Conservation (phyloP, 805 yeast species). For the Ogataea neopini region DNA sequence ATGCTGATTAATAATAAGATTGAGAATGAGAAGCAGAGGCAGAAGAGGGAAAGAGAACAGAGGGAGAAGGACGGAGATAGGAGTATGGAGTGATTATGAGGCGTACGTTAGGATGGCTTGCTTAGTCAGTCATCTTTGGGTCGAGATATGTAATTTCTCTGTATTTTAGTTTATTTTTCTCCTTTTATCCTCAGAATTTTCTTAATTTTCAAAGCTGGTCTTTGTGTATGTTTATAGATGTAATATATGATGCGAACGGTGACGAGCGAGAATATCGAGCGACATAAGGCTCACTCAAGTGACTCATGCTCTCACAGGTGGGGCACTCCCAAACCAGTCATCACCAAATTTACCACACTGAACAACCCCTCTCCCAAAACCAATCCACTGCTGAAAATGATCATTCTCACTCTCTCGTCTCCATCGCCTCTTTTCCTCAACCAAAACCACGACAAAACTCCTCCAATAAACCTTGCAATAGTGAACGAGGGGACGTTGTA, state of each 20-base stretch:
- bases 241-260: background rate
- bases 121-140: too few species aligned
- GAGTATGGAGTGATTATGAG: background rate
- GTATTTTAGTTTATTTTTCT: background rate
- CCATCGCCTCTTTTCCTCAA: slow-evolving; percentile 31
- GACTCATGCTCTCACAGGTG: slow-evolving; percentile 45
- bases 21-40: slow-evolving; percentile 54
- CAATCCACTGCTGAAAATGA: slow-evolving; percentile 87
- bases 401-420: slow-evolving; percentile 66
- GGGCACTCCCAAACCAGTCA: slow-evolving; percentile 69
- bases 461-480: slow-evolving; percentile 90
- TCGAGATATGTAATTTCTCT: background rate
- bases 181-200: background rate
- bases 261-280: background rate
- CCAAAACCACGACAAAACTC: slow-evolving; percentile 66
- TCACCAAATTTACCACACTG: slow-evolving; percentile 76
- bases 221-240: background rate
- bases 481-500: slow-evolving; percentile 94
- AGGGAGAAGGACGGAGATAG: slow-evolving; percentile 9
- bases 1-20: slow-evolving; percentile 71
- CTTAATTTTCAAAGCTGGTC: background rate
- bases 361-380: slow-evolving; percentile 93
- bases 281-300: too few species aligned
- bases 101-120: background rate
- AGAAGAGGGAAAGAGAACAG: slow-evolving; percentile 26